Percentiles rank a stretch among this genome's conserved stretches.
These are phyloP conservation scores for Hibiscus tridactylites DNA, from an alignment of 345 rosid species.

Conservation along the genomic window DNA sequence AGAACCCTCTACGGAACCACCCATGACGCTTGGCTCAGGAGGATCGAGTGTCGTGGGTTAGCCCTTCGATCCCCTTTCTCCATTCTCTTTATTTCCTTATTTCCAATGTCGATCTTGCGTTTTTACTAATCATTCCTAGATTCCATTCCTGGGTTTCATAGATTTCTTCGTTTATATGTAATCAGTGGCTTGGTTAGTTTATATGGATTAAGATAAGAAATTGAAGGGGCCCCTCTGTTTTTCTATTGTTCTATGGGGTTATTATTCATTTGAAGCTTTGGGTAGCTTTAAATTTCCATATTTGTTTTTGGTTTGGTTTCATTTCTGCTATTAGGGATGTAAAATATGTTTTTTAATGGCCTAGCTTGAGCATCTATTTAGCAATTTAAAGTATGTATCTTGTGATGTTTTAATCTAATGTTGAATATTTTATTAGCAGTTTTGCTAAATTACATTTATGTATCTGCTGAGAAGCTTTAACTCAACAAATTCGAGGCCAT, in stretches of 20 bases:
- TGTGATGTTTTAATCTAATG: neutral
- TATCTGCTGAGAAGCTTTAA: too few relatives aligned
- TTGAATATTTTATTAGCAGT: neutral
- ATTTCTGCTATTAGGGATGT: neutral
- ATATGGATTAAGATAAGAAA: conserved; percentile 7
- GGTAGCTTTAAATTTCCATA: neutral
- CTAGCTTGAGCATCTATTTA: neutral
- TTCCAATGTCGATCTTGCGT: conserved; percentile 10
- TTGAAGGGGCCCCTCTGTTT: neutral
- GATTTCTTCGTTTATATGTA: neutral
- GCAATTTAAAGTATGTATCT: neutral
- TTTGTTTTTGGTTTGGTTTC: neutral
- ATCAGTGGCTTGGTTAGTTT: neutral
- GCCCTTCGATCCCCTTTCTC: conserved; percentile 1
- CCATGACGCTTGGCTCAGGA: conserved; percentile 86
- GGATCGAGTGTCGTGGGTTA: conserved; percentile 87
- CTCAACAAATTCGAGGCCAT: neutral
- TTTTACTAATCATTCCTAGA: conserved; percentile 13
- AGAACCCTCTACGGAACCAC: conserved; percentile 11
- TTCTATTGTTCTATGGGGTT: neutral
- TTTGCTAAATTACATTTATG: neutral
- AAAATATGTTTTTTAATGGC: neutral
- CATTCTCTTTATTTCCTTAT: neutral
- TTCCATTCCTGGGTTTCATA: conserved; percentile 1
- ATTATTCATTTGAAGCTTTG: neutral